phyloP scores from a whole-genome alignment of 176 grass and related monocot genomes.

The Thinopyrum elongatum region DNA sequence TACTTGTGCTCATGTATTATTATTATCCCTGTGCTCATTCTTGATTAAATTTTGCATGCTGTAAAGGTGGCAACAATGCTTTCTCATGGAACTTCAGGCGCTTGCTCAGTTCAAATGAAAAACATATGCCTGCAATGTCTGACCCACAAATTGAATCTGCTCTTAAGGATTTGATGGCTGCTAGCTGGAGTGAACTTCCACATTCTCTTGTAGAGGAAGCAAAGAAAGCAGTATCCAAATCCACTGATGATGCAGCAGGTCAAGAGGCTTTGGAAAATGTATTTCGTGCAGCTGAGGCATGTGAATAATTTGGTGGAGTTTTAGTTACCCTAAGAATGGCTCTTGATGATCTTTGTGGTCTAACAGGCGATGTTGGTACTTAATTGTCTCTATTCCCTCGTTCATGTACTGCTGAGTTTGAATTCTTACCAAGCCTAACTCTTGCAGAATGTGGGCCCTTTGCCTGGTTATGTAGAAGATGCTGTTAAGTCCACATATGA shows the following conservation, averaged over 20 bases:
- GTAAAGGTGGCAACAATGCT: slow-evolving; percentile 49
- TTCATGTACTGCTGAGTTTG: slow-evolving; percentile 12
- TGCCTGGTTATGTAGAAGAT: slow-evolving; percentile 88
- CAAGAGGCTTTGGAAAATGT: slow-evolving; percentile 75
- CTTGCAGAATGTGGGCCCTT: slow-evolving; percentile 67
- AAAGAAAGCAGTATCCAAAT: slow-evolving; percentile 71
- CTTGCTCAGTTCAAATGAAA: slow-evolving; percentile 62
- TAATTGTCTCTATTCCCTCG: slow-evolving; percentile 15
- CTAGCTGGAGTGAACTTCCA: slow-evolving; percentile 83
- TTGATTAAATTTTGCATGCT: slow-evolving; percentile 16
- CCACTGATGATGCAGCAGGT: slow-evolving; percentile 54
- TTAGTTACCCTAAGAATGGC: slow-evolving; percentile 85
- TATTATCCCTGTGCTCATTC: background rate
- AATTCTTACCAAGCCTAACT: slow-evolving; percentile 31
- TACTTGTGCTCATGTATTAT: background rate
- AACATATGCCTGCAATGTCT: slow-evolving; percentile 56
- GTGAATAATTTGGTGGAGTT: slow-evolving; percentile 76
- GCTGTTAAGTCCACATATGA: slow-evolving; percentile 79
- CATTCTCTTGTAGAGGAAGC: slow-evolving; percentile 57
- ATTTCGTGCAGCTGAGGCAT: slow-evolving; percentile 80
- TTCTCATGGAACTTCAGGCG: slow-evolving; percentile 46
- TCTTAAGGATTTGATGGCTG: slow-evolving; percentile 93
- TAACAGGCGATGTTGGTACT: slow-evolving; percentile 72
- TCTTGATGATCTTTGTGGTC: slow-evolving; percentile 81
- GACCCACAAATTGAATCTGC: slow-evolving; percentile 76